Evolutionary conservation across 768 basidiomycete genomes (phyloP).

Genomic region (Leccinum uliginosum): DNA sequence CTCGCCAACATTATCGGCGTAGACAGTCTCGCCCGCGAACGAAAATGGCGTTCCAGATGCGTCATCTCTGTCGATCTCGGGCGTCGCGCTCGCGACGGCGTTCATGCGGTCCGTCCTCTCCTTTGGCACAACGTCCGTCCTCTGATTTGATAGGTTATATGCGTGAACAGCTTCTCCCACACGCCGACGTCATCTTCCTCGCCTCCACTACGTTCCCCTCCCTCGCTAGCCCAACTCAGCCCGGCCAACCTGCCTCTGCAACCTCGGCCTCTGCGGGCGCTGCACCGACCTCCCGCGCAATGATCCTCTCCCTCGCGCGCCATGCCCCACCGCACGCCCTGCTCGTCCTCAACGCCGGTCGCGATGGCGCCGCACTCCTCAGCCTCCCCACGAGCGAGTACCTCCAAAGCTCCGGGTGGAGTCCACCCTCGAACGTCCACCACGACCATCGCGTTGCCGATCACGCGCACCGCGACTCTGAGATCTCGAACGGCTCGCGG

Average conservation of each 20-base stretch:
- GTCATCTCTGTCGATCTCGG: constrained; percentile 81
- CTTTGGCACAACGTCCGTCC: not conserved
- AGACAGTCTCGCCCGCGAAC: constrained; percentile 77
- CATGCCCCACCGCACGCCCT: constrained; percentile 70
- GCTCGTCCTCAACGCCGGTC: constrained; percentile 78
- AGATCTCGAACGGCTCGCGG: constrained; percentile 13
- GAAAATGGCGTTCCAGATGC: constrained; percentile 79
- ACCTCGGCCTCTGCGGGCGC: constrained; percentile 43
- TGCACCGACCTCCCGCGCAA: constrained; percentile 62
- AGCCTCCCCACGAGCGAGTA: constrained; percentile 82
- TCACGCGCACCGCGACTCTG: constrained; percentile 18
- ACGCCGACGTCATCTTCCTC: constrained; percentile 80
- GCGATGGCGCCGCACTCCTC: constrained; percentile 74
- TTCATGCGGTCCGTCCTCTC: constrained; percentile 62
- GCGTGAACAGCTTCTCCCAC: constrained; percentile 61
- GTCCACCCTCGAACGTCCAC: constrained; percentile 1
- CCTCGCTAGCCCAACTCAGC: not conserved
- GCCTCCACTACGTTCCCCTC: constrained; percentile 25
- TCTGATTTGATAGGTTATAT: not conserved
- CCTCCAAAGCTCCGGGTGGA: constrained; percentile 82
- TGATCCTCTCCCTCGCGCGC: constrained; percentile 67
- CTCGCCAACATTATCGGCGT: constrained; percentile 72
- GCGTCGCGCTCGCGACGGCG: constrained; percentile 67
- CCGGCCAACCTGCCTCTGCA: not conserved
- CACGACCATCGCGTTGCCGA: constrained; percentile 1